Evolutionary conservation across 768 basidiomycete species (phyloP).

Genomic region (Mycena maculata): DNA sequence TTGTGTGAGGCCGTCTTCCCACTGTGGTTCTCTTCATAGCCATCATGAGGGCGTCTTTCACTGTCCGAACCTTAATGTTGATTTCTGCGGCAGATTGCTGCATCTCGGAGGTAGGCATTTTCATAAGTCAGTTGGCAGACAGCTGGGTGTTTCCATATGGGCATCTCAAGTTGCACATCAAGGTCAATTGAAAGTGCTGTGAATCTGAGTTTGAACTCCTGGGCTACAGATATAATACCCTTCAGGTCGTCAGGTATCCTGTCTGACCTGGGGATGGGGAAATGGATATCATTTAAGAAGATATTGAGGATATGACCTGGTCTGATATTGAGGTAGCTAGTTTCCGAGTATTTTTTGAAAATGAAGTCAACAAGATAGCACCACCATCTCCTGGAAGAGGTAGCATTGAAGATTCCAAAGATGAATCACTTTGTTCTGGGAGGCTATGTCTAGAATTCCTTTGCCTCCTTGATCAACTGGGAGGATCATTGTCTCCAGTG

Average conservation of each 20-base stretch:
- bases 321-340: constrained; percentile 3
- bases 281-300: neutral
- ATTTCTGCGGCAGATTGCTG: neutral
- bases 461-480: constrained; percentile 5
- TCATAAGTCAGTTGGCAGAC: neutral
- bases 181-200: constrained; percentile 1
- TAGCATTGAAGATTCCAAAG: constrained; percentile 7
- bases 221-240: neutral
- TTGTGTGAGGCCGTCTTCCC: neutral
- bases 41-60: neutral
- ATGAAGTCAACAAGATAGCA: constrained; percentile 8
- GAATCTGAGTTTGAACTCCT: constrained; percentile 6
- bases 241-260: neutral
- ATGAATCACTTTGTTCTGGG: neutral
- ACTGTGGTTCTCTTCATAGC: neutral
- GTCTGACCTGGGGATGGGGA: neutral
- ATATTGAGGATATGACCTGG: neutral
- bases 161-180: constrained; percentile 8
- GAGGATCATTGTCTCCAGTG: neutral
- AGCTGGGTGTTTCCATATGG: constrained; percentile 3
- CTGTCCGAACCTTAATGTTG: neutral
- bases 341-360: neutral
- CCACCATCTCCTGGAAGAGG: neutral
- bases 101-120: neutral
- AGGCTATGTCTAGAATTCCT: neutral